These are phyloP conservation scores for Wickerhamomyces canadensis DNA, from an alignment of 805 yeast species.

Conservation along the genomic window DNA sequence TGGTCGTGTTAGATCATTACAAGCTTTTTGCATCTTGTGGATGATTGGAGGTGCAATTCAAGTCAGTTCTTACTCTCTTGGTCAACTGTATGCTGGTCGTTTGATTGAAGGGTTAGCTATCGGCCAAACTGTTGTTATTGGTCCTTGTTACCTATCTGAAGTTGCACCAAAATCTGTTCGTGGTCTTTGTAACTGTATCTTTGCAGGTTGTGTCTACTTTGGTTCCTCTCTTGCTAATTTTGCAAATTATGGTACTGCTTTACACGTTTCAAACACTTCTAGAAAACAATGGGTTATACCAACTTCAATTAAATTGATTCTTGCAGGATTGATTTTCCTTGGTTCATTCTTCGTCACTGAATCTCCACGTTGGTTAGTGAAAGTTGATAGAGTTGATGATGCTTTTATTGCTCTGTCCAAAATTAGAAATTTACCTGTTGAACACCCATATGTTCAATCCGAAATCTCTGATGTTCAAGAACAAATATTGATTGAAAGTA, in stretches of 20 bases:
- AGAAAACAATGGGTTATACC: conserved; percentile 49
- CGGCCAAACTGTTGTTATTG: conserved; percentile 53
- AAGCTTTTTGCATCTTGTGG: conserved; percentile 38
- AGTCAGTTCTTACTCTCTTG: conserved; percentile 38
- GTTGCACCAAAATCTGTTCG: conserved; percentile 46
- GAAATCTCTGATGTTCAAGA: conserved; percentile 49
- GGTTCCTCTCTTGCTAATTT: conserved; percentile 47
- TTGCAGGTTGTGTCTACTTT: conserved; percentile 53
- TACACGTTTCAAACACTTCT: conserved; percentile 32
- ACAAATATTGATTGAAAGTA: conserved; percentile 35
- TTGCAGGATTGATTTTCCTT: conserved; percentile 41
- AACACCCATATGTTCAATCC: conserved; percentile 43
- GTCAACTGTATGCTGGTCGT: conserved; percentile 52
- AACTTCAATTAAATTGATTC: conserved; percentile 39
- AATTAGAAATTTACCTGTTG: conserved; percentile 38
- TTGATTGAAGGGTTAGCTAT: conserved; percentile 49
- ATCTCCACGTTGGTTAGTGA: conserved; percentile 42
- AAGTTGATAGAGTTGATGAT: conserved; percentile 34
- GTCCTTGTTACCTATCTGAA: conserved; percentile 51
- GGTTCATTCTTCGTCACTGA: conserved; percentile 41
- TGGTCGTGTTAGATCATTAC: conserved; percentile 47
- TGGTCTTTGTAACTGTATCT: conserved; percentile 47
- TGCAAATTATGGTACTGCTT: conserved; percentile 45
- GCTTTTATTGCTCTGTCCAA: conserved; percentile 38
- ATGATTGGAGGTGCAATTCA: conserved; percentile 42